Evolutionary conservation across 495 filamentous ascomycete genomes (phyloP).

Genomic region (Podospora fimiseda): DNA sequence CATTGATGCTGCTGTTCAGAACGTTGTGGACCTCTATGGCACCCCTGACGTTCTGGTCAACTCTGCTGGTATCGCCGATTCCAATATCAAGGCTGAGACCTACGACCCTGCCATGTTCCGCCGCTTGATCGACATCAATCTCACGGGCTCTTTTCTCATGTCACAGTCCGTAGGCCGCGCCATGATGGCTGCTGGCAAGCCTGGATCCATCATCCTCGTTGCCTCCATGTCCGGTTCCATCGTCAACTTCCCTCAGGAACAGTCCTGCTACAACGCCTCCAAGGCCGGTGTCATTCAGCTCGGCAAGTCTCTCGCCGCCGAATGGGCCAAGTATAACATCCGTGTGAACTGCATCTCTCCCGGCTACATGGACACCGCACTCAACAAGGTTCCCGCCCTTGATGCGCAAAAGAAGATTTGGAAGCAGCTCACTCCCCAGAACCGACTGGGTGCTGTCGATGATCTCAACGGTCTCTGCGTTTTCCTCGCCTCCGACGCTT

Average conservation of each 20-base stretch:
- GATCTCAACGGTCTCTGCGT: constrained; percentile 76
- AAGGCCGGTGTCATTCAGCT: constrained; percentile 75
- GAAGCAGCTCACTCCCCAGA: constrained; percentile 66
- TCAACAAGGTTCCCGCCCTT: constrained; percentile 66
- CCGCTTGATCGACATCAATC: constrained; percentile 68
- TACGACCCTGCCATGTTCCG: constrained; percentile 62
- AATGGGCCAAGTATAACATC: constrained; percentile 70
- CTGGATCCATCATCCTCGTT: constrained; percentile 66
- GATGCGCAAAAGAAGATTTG: constrained; percentile 76
- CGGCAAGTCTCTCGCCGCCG: constrained; percentile 69
- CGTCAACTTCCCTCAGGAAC: constrained; percentile 75
- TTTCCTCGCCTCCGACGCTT: constrained; percentile 68
- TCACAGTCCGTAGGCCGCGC: constrained; percentile 55
- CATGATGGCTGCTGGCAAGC: constrained; percentile 59
- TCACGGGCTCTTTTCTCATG: constrained; percentile 66
- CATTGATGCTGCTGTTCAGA: constrained; percentile 54
- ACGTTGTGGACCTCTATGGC: constrained; percentile 54
- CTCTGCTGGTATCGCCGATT: constrained; percentile 77
- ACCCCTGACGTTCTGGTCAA: constrained; percentile 70
- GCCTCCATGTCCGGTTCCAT: constrained; percentile 73
- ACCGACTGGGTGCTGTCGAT: constrained; percentile 63
- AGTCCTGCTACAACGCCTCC: constrained; percentile 72
- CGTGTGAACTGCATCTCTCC: constrained; percentile 74
- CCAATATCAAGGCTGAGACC: constrained; percentile 49
- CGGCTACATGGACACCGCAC: constrained; percentile 74